Evolutionary conservation across 805 yeast genomes (phyloP).

Genomic region (Danielozyma ontarioensis): DNA sequence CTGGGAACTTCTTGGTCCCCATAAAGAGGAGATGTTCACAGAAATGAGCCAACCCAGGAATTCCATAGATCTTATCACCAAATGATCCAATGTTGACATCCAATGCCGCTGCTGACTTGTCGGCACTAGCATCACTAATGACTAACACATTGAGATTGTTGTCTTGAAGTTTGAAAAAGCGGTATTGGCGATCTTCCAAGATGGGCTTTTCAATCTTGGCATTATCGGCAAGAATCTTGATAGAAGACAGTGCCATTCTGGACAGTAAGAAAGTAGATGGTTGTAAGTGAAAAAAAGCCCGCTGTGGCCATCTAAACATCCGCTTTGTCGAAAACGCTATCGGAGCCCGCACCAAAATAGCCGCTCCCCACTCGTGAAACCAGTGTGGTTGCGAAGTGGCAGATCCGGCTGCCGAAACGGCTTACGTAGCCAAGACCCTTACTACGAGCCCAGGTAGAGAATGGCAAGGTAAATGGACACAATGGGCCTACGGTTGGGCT

Average conservation of each 20-base stretch:
- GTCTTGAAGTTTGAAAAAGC: constrained; percentile 49
- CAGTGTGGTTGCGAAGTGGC: background rate
- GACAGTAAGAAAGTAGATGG: no score
- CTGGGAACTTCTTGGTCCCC: constrained; percentile 75
- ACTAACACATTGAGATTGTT: constrained; percentile 58
- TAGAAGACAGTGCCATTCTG: no score
- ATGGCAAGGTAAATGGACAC: background rate
- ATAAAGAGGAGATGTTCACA: constrained; percentile 61
- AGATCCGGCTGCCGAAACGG: background rate
- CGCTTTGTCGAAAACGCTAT: no score
- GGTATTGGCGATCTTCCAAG: constrained; percentile 72
- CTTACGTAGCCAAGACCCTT: background rate
- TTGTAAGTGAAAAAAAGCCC: background rate
- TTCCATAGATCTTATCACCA: constrained; percentile 51
- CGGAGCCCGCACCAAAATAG: no score
- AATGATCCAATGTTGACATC: constrained; percentile 78
- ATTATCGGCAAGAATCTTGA: constrained; percentile 23
- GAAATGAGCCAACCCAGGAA: constrained; percentile 79
- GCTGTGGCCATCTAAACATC: background rate
- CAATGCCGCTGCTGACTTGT: constrained; percentile 72
- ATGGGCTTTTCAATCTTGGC: constrained; percentile 39
- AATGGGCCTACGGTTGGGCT: background rate
- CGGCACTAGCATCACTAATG: constrained; percentile 65
- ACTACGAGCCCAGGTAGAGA: background rate
- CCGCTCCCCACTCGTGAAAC: constrained; percentile 1